These are phyloP conservation scores for Rhizopogon vesiculosus DNA, from an alignment of 768 basidiomycete genomes.

Conservation along the genomic window DNA sequence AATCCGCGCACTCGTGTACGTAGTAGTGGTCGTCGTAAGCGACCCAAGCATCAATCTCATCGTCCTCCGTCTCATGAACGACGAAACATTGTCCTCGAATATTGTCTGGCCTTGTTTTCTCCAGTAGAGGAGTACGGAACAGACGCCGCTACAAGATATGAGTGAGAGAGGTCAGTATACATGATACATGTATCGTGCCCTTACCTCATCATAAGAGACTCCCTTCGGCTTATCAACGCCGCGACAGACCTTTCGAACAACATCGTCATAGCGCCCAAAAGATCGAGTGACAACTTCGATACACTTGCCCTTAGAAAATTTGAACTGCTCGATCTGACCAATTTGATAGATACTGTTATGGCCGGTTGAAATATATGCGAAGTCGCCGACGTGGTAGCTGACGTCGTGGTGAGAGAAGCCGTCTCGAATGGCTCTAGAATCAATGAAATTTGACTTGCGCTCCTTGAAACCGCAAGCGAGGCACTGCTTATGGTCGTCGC, in stretches of 20 bases:
- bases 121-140: conserved; percentile 30
- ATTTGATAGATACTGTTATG: conserved; percentile 36
- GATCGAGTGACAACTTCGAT: conserved; percentile 32
- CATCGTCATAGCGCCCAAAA: conserved; percentile 44
- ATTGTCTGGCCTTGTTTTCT: conserved; percentile 24
- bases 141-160: conserved; percentile 31
- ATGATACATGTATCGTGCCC: conserved; percentile 4
- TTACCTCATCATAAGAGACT: conserved; percentile 40
- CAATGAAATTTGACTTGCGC: conserved; percentile 17
- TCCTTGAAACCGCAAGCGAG: conserved; percentile 41
- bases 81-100: conserved; percentile 58
- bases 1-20: conserved; percentile 31
- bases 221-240: conserved; percentile 8
- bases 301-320: conserved; percentile 13
- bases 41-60: conserved; percentile 36
- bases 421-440: conserved; percentile 24
- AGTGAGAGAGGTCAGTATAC: background rate
- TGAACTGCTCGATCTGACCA: conserved; percentile 49
- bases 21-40: conserved; percentile 57
- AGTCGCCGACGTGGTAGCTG: conserved; percentile 56
- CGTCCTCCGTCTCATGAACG: conserved; percentile 27
- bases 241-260: conserved; percentile 18
- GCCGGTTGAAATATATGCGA: conserved; percentile 46
- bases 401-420: conserved; percentile 39
- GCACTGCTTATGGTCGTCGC: conserved; percentile 37